Percentiles rank a stretch among this genome's conserved stretches.
Conservation (phyloP, 2,329 filamentous ascomycete species). For the Calonectria pseudoreteaudii region DNA sequence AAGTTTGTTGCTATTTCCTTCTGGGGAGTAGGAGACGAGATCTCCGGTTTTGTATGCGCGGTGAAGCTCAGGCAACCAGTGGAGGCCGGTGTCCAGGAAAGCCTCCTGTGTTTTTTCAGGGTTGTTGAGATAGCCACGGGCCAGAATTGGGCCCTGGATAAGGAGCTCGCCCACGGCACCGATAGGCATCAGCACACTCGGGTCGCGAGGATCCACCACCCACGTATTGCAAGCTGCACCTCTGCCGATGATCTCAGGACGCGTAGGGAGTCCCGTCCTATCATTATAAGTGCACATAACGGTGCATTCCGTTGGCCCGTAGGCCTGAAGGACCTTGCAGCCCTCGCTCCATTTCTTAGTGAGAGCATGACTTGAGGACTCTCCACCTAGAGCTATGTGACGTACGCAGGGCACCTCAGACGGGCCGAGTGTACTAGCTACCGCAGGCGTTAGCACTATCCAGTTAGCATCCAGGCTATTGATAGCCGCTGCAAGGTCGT, state of each 20-base stretch:
- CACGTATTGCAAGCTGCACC: neutral
- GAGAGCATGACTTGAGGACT: neutral
- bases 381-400: neutral
- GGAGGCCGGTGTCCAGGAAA: neutral
- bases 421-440: neutral
- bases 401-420: neutral
- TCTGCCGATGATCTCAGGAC: neutral
- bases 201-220: neutral
- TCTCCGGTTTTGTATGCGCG: constrained; percentile 10
- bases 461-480: constrained; percentile 29
- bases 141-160: constrained; percentile 5
- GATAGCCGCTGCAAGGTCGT: constrained; percentile 29
- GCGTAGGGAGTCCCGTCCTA: neutral
- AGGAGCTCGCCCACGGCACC: constrained; percentile 12
- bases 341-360: neutral
- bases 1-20: neutral
- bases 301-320: constrained; percentile 3
- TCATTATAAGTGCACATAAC: neutral
- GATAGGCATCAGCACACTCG: neutral
- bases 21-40: neutral
- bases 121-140: no score
- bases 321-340: neutral
- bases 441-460: constrained; percentile 14
- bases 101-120: neutral
- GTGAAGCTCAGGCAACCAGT: neutral